Percentiles rank a stretch among this genome's conserved stretches.
These are phyloP conservation scores for Chrysanthemum lavandulifolium DNA, from an alignment of 129 eudicot species.

Conservation along the genomic window DNA sequence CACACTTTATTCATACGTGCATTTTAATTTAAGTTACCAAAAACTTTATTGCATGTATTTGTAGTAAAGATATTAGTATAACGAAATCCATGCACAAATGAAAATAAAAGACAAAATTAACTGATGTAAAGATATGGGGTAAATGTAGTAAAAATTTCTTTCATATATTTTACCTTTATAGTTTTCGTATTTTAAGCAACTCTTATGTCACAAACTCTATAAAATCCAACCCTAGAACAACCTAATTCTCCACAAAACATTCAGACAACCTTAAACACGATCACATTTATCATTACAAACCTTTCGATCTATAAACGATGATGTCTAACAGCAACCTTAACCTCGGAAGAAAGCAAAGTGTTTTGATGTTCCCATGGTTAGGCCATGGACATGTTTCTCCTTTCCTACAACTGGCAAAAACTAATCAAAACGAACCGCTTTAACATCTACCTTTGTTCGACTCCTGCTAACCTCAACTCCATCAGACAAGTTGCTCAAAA, in stretches of 20 bases:
- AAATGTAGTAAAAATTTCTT: too few relatives aligned
- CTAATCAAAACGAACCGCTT: slow-evolving; percentile 22
- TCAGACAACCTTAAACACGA: neutral
- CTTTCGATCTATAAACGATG: neutral
- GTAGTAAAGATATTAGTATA: too few relatives aligned
- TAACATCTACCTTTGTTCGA: slow-evolving; percentile 36
- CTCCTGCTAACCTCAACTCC: slow-evolving; percentile 30
- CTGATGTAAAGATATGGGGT: neutral
- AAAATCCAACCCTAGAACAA: neutral
- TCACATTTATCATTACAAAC: neutral
- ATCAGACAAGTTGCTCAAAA: neutral
- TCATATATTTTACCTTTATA: neutral
- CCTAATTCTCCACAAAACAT: neutral
- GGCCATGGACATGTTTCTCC: slow-evolving; percentile 43
- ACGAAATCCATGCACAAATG: too few relatives aligned
- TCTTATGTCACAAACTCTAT: neutral
- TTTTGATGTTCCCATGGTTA: slow-evolving; percentile 14
- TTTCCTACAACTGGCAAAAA: slow-evolving; percentile 30
- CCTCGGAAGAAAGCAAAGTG: neutral
- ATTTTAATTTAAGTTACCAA: too few relatives aligned
- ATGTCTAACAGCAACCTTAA: neutral
- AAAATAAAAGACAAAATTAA: too few relatives aligned
- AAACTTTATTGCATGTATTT: too few relatives aligned
- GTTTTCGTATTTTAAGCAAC: too few relatives aligned
- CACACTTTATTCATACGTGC: too few relatives aligned